Percentiles rank a stretch among this genome's conserved stretches.
phyloP scores from a whole-genome alignment of 1,284 basidiomycete species.

The Rhizoctonia solani region DNA sequence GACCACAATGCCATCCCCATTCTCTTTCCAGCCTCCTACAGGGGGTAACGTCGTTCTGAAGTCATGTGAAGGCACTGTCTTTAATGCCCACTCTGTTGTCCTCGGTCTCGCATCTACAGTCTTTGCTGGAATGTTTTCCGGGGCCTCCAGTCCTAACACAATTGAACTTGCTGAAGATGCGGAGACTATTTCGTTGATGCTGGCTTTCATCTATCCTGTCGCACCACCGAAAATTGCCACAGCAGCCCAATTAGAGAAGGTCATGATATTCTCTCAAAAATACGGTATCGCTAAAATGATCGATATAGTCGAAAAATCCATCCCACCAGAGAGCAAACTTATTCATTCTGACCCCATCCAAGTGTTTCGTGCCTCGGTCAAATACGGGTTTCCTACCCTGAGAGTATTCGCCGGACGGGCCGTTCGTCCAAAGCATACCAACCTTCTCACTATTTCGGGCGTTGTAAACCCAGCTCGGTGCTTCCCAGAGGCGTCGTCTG shows the following conservation, averaged over 20 bases:
- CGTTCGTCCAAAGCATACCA: background rate
- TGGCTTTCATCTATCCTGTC: constrained; percentile 21
- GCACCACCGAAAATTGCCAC: background rate
- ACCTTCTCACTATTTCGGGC: background rate
- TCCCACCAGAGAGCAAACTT: background rate
- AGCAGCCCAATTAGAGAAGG: background rate
- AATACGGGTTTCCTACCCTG: background rate
- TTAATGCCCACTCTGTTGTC: constrained; percentile 10
- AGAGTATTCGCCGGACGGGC: background rate
- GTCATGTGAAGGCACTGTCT: constrained; percentile 13
- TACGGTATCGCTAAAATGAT: background rate
- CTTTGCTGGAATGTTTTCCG: constrained; percentile 4
- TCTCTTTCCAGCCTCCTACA: constrained; percentile 22
- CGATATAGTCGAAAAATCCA: background rate
- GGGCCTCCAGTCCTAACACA: background rate
- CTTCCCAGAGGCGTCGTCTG: background rate
- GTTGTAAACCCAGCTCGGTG: background rate
- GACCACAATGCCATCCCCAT: no score
- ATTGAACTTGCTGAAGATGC: constrained; percentile 22
- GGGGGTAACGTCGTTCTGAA: constrained; percentile 9
- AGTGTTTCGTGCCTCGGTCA: background rate
- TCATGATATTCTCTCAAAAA: constrained; percentile 2
- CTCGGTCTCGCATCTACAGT: constrained; percentile 18
- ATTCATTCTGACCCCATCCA: background rate
- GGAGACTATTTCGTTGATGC: constrained; percentile 16